Conservation (phyloP, 805 yeast species). For the Brettanomyces anomalus region DNA sequence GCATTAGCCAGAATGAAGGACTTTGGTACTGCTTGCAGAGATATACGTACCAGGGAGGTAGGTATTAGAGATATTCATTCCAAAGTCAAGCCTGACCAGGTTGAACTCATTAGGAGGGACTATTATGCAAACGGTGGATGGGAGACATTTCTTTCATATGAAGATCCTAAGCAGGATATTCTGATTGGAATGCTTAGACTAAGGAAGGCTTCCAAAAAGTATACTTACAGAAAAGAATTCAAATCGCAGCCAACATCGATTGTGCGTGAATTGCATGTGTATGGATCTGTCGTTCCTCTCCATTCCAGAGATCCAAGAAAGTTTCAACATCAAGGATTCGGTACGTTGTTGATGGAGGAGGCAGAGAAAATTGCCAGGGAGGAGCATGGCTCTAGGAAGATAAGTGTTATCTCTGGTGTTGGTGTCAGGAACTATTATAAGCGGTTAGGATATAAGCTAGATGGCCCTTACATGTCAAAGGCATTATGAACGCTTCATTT, state of each 20-base stretch:
- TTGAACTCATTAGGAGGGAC: slow-evolving; percentile 89
- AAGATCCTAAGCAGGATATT: slow-evolving; percentile 95
- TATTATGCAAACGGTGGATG: slow-evolving; percentile 97
- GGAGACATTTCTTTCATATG: slow-evolving; percentile 95
- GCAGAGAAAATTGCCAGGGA: slow-evolving; percentile 93
- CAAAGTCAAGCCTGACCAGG: slow-evolving; percentile 94
- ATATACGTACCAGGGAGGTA: slow-evolving; percentile 95
- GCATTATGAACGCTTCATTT: slow-evolving; percentile 2
- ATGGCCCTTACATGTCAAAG: slow-evolving; percentile 98
- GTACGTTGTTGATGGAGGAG: slow-evolving; percentile 95
- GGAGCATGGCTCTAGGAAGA: slow-evolving; percentile 88
- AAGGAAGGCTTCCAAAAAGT: slow-evolving; percentile 79
- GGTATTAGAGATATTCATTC: slow-evolving; percentile 98
- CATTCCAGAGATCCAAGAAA: slow-evolving; percentile 96
- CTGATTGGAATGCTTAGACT: slow-evolving; percentile 84
- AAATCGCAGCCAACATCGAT: slow-evolving; percentile 77
- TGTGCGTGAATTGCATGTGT: slow-evolving; percentile 95
- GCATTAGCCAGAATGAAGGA: slow-evolving; percentile 98
- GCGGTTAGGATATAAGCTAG: slow-evolving; percentile 81
- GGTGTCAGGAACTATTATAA: slow-evolving; percentile 96
- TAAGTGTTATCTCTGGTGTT: slow-evolving; percentile 93
- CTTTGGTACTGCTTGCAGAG: slow-evolving; percentile 92
- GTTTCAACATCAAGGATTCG: slow-evolving; percentile 98
- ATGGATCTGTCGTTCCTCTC: slow-evolving; percentile 94
- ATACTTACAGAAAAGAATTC: slow-evolving; percentile 87